Evolutionary conservation across 1,284 basidiomycete species (phyloP), one percentile per base, ranked within the genome.

Genomic region (Fomitopsis pinicola): DNA sequence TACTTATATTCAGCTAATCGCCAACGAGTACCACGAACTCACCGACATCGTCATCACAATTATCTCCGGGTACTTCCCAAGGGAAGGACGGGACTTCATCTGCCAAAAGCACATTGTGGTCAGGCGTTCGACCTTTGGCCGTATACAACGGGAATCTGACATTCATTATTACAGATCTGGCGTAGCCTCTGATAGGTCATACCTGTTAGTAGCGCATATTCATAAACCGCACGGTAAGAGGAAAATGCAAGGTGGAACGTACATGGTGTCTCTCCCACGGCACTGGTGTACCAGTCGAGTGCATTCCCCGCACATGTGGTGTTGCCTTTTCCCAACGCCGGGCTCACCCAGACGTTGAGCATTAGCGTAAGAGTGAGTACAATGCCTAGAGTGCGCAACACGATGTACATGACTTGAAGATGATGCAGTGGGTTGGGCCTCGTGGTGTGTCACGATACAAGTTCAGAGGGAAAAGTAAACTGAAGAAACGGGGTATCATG

Each of bases 21-120:
- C 22, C 22, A 22, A 22, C 22, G 22, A 22, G 22, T 22, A 8
- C 2, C 10, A 8, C 4, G 30, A 15, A 63, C 62, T 46, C 44
- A 67, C 66, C 56, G 5, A 67, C 44, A 61, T 67, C 63, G 22
- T 64, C 63, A 19, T 66, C 58, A 38, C 66, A 67, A 10, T 57
- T 62, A 42, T 67, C 66, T 1, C 66, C 66, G 1, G 66, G 66
- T 22, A 22, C 22, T 22, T 22, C 22, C 22, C 22, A 22, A 22
- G 8, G 12, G 15, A 67, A 63, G 10, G 35, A 52, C 0, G 59
- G 59, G 3, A 67, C 66, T n/a, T 66, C 58, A 33, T 67, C 64
- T 66, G n/a, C 30, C 8, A 33, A 33, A 33, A 22, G 22, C 22
- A 22, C 22, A 22, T 22, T 22, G 22, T 22, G 22, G 22, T 22